Evolutionary conservation across 2,329 filamentous ascomycete species (phyloP), one percentile per base, ranked within the genome.

Genomic region (Blastomyces silverae): DNA sequence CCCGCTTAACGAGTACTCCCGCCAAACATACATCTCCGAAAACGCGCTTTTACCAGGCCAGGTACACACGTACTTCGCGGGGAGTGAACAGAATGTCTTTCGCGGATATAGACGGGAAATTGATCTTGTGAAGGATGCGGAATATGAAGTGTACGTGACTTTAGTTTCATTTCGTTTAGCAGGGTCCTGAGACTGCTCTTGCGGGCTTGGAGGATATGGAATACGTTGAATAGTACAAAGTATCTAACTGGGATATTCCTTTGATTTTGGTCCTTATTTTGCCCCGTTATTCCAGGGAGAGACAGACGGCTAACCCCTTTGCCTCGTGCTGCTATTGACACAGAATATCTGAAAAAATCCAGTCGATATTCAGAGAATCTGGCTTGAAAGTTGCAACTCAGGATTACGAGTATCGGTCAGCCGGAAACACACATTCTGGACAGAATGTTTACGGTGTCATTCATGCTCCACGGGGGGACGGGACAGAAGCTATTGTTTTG

Each of bases 51-150:
- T 99, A 17, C 94, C 94, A 0, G 94, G 92, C 1, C 94, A 99
- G 77, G 94, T 97, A 10, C 93, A 97, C 79, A 96, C 94, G 1
- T 99, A 99, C 78, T 99, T 99, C 74, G 88, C 90, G 7, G 94
- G 94, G 22, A 96, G 91, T 76, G 94, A 99, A 75, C 92, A 97
- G 80, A 90, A 97, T 76, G 86, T 97, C 69, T 92, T 97, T 73
- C 85, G 92, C 58, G 94, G 91, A 8, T 97, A 95, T 76, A 87
- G 89, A 72, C 87, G 91, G 73, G 94, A 97, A 79, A 82, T 96
- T 61, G 86, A 89, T 70, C 82, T 79, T 10, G 73, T 72, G 73
- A 80, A 66, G 71, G 73, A 70, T 65, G 75, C 20, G 65, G 73
- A 64, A 13, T 67, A 67, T 48, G 72, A 75, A 28, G 75, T 77